These are phyloP conservation scores for Blumeria graminis DNA, from an alignment of 2,329 filamentous ascomycete species.

Conservation along the genomic window DNA sequence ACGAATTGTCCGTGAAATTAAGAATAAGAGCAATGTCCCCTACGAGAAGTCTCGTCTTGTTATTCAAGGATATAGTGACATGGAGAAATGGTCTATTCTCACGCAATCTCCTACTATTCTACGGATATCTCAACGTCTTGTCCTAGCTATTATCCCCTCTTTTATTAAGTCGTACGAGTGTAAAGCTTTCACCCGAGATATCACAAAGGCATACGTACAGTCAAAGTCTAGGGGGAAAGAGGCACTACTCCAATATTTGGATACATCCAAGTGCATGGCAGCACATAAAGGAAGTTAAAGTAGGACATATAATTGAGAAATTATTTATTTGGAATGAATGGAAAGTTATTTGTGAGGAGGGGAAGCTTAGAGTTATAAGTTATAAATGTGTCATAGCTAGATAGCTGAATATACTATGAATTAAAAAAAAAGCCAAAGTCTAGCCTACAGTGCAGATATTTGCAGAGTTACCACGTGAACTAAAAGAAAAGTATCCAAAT, in stretches of 20 bases:
- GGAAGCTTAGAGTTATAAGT: no score
- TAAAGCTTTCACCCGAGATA: neutral
- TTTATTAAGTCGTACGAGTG: neutral
- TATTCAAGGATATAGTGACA: slow-evolving; percentile 4
- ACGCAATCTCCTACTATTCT: slow-evolving; percentile 4
- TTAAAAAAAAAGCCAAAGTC: no score
- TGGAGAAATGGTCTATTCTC: slow-evolving; percentile 1
- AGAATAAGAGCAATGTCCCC: neutral
- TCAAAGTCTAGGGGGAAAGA: neutral
- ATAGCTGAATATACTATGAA: no score
- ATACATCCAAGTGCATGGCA: neutral
- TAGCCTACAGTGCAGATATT: no score
- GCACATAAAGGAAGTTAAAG: no score
- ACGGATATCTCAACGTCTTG: neutral
- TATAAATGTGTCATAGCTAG: neutral
- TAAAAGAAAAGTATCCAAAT: no score
- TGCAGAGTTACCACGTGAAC: no score
- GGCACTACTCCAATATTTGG: no score
- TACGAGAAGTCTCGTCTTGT: neutral
- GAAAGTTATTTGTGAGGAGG: no score
- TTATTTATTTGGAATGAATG: no score
- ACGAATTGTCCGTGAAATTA: neutral
- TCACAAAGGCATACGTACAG: neutral
- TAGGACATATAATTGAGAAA: neutral
- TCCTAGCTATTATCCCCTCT: neutral